phyloP scores from a whole-genome alignment of 345 rosid genomes.

The Acer campestre region DNA sequence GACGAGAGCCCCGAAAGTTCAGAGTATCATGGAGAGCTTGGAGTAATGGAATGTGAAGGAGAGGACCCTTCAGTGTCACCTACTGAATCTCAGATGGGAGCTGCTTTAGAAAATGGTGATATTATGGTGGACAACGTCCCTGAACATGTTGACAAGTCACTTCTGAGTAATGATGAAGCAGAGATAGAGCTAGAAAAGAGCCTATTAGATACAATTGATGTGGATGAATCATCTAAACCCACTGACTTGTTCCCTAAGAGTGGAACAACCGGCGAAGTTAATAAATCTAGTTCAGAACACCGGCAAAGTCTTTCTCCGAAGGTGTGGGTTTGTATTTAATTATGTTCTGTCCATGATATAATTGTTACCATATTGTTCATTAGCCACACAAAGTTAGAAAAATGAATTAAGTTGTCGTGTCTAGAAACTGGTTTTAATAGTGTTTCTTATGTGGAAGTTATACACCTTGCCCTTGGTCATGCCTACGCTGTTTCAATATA shows the following conservation, averaged over 20 bases:
- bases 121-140: slow-evolving; percentile 22
- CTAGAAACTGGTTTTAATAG: slow-evolving; percentile 4
- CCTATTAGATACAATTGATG: slow-evolving; percentile 21
- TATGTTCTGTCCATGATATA: not conserved
- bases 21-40: slow-evolving; percentile 31
- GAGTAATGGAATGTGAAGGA: slow-evolving; percentile 31
- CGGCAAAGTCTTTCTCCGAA: slow-evolving; percentile 29
- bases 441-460: not conserved
- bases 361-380: not conserved
- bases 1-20: slow-evolving; percentile 54
- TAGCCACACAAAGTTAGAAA: not conserved
- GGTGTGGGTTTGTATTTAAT: slow-evolving; percentile 33
- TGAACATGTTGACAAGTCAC: slow-evolving; percentile 22
- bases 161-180: slow-evolving; percentile 19
- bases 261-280: slow-evolving; percentile 17
- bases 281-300: slow-evolving; percentile 18
- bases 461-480: not conserved
- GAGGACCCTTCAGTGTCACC: slow-evolving; percentile 27
- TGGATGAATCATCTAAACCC: slow-evolving; percentile 20
- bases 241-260: slow-evolving; percentile 12
- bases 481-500: not conserved
- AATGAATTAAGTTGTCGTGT: not conserved
- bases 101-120: slow-evolving; percentile 24
- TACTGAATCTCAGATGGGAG: slow-evolving; percentile 35
- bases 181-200: slow-evolving; percentile 22